Base-by-base conservation (phyloP, 306 rosid species). In the Lithocarpus polystachyus region DNA sequence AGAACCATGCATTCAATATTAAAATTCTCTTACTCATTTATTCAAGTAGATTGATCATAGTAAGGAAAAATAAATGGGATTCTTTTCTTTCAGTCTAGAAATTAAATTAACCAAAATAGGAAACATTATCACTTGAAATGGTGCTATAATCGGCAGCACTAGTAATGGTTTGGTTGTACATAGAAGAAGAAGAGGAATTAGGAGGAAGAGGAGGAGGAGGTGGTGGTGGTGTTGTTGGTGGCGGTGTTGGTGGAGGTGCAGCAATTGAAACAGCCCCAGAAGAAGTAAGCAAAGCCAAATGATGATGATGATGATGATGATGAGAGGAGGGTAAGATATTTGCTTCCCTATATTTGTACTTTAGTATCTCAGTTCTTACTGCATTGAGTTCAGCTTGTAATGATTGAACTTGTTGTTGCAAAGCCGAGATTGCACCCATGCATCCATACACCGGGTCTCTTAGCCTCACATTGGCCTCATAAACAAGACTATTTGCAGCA, bases 391-490 rank as follows among this genome's bases (percentile, higher is more conserved):
- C 98, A 72, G 92, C 91, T 82, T 95, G 96, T 75, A 93, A 80
- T 37, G 93, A 72, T 73, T 95, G 99, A 84, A 93, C 90, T 85
- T 95, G 93, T 13, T 95, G 99, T 73, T 95, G 99, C 75, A 95
- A 82, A 73, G 93, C 88, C 19, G 98, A 95, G 82, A 95, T 95
- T 76, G 97, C 98, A 26, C 99, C 99, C 98, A 95, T 95, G 92
- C 99, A 95, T 53, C 99, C 99, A 62, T 95, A 95, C 2, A 95
- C 98, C 5, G 98, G 99, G 68, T 95, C 99, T 82, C 99, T 90
- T 76, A 93, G 90, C 85, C 99, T 91, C 86, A 95, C 93, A 81
- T 95, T 93, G 5, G 99, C 99, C 71, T 95, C 99, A 52, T 91
- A 93, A 15, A 95, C 99, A 43, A 93, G 94, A 84, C 99, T 95